These are phyloP conservation scores for Jimgerdemannia flammicorona DNA, from an alignment of 192 early-diverging fungal genomes.

Conservation along the genomic window DNA sequence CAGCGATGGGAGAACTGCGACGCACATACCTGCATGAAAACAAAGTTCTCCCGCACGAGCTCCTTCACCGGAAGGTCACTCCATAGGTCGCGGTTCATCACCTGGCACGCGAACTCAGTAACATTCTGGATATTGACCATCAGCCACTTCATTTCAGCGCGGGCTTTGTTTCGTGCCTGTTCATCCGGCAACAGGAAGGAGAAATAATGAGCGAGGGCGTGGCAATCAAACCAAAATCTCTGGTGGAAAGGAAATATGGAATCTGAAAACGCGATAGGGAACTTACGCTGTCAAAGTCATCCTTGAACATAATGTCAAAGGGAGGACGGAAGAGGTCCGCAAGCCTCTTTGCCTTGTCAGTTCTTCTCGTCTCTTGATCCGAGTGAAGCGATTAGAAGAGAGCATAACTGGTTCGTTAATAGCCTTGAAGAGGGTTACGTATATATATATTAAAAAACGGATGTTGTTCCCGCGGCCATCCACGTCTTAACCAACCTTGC, in stretches of 20 bases:
- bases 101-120: slow-evolving; percentile 82
- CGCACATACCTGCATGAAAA: slow-evolving; percentile 73
- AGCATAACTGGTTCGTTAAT: no score
- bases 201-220: not conserved
- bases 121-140: slow-evolving; percentile 85
- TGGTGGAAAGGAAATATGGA: not conserved
- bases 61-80: slow-evolving; percentile 73
- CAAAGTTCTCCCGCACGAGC: slow-evolving; percentile 71
- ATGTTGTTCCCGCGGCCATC: not conserved
- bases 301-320: slow-evolving; percentile 80
- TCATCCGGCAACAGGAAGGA: not conserved
- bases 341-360: slow-evolving; percentile 49
- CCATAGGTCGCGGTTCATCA: slow-evolving; percentile 94
- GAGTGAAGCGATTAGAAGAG: no score
- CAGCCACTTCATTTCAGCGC: slow-evolving; percentile 69
- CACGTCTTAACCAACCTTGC: slow-evolving; percentile 36
- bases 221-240: not conserved
- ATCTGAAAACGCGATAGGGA: not conserved
- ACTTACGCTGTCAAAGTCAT: slow-evolving; percentile 62
- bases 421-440: no score
- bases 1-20: not conserved
- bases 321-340: slow-evolving; percentile 86
- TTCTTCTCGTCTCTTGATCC: not conserved
- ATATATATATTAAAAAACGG: not conserved
- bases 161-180: slow-evolving; percentile 63